Evolutionary conservation across 495 filamentous ascomycete genomes (phyloP).

Genomic region (Aspergillus haitiensis): DNA sequence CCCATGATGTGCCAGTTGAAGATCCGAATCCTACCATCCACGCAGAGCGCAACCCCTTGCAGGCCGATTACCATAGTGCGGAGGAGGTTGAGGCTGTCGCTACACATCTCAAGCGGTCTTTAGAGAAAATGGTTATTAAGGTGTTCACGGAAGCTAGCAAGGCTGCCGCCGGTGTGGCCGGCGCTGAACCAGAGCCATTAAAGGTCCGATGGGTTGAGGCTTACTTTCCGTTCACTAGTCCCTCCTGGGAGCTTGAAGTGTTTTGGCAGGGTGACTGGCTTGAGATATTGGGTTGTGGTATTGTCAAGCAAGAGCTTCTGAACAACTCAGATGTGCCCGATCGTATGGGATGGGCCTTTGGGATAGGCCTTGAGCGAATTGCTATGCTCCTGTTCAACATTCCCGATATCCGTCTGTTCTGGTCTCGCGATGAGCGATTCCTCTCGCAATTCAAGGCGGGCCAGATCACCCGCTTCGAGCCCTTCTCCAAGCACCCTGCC

Average conservation of each 20-base stretch:
- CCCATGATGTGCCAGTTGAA: conserved; percentile 71
- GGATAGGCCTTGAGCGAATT: conserved; percentile 86
- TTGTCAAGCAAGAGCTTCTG: conserved; percentile 77
- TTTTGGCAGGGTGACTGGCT: conserved; percentile 95
- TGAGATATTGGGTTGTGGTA: conserved; percentile 90
- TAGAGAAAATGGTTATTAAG: conserved; percentile 85
- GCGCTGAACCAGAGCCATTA: conserved; percentile 61
- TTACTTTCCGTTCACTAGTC: conserved; percentile 92
- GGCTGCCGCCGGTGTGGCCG: conserved; percentile 56
- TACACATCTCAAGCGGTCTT: conserved; percentile 82
- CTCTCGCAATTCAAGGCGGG: conserved; percentile 74
- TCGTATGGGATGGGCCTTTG: conserved; percentile 93
- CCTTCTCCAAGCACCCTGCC: conserved; percentile 85
- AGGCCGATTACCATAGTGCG: conserved; percentile 63
- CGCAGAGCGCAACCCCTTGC: conserved; percentile 78
- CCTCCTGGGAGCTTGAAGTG: conserved; percentile 94
- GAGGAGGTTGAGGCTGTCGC: conserved; percentile 82
- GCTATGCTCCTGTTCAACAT: conserved; percentile 96
- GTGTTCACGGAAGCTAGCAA: conserved; percentile 78
- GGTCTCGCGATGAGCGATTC: conserved; percentile 83
- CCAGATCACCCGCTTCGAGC: conserved; percentile 67
- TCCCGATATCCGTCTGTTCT: conserved; percentile 96
- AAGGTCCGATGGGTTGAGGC: conserved; percentile 93
- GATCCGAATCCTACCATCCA: conserved; percentile 83
- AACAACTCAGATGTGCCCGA: conserved; percentile 71